These are phyloP conservation scores for Eucalyptus melliodora DNA, from an alignment of 345 rosid genomes.

Conservation along the genomic window DNA sequence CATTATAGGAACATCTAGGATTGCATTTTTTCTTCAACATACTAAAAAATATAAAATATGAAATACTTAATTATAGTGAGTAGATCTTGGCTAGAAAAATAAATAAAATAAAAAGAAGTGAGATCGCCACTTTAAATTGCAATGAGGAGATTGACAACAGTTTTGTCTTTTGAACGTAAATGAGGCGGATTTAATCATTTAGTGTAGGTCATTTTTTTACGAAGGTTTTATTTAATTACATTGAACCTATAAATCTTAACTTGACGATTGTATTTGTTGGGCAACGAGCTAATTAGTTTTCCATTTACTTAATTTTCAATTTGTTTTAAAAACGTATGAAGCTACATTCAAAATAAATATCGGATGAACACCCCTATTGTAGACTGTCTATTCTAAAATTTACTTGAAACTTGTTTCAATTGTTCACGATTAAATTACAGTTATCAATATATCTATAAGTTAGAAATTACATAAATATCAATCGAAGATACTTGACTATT, in stretches of 20 bases:
- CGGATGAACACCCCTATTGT: not conserved
- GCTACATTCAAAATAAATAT: not conserved
- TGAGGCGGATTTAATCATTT: not conserved
- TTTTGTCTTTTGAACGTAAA: not conserved
- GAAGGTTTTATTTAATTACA: too few relatives aligned
- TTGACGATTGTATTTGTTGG: not conserved
- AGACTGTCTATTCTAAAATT: not conserved
- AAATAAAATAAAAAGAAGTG: not conserved
- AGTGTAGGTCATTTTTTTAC: accelerated
- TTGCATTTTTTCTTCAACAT: too few relatives aligned
- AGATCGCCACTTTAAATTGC: not conserved
- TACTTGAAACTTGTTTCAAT: not conserved
- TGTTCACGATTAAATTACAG: not conserved
- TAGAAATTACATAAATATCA: not conserved
- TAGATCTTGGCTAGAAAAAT: too few relatives aligned
- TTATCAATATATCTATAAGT: not conserved
- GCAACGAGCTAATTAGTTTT: not conserved
- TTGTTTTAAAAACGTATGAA: not conserved
- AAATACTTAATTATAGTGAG: not conserved
- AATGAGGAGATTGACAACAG: too few relatives aligned
- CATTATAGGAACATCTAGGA: accelerated
- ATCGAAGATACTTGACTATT: not conserved
- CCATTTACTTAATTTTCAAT: not conserved
- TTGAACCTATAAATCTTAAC: not conserved
- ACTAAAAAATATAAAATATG: not conserved